phyloP scores from a whole-genome alignment of 768 basidiomycete species.

The Trametes villosa region DNA sequence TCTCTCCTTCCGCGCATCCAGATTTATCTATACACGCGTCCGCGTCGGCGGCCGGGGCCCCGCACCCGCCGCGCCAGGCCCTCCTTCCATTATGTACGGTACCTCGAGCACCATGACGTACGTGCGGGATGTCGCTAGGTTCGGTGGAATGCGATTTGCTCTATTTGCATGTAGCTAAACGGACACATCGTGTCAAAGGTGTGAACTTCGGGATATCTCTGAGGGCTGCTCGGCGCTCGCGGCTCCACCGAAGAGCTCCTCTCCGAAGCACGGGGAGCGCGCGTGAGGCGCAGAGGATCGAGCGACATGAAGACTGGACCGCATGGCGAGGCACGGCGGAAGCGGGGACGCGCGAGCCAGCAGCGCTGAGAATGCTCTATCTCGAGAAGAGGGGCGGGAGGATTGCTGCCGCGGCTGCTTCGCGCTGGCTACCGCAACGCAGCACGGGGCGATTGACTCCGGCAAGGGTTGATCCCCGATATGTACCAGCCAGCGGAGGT shows the following conservation, averaged over 20 bases:
- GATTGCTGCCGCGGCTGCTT: not conserved
- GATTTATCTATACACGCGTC: not conserved
- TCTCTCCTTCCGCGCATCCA: not conserved
- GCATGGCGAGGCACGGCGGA: not conserved
- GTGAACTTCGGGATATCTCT: slow-evolving; percentile 6
- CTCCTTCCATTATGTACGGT: not conserved
- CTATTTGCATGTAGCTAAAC: slow-evolving; percentile 10
- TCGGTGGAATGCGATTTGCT: not conserved
- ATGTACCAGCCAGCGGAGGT: not conserved
- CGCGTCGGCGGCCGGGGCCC: not conserved
- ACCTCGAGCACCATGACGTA: slow-evolving; percentile 1
- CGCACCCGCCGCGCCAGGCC: not conserved
- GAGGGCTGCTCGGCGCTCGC: not conserved
- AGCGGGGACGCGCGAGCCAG: not conserved
- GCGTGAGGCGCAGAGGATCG: not conserved
- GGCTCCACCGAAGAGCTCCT: not conserved
- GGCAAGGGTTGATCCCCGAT: not conserved
- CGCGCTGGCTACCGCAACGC: too few relatives aligned
- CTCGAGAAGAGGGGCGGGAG: not conserved
- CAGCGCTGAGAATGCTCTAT: not conserved
- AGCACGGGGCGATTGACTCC: not conserved
- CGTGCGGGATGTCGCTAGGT: not conserved
- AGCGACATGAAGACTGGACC: not conserved
- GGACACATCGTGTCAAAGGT: slow-evolving; percentile 18
- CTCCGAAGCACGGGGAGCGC: not conserved